A percentile compares a stretch with the other conserved stretches of the same genome.
Evolutionary conservation across 2,329 filamentous ascomycete genomes (phyloP).

Genomic region (Xylaria sp.): DNA sequence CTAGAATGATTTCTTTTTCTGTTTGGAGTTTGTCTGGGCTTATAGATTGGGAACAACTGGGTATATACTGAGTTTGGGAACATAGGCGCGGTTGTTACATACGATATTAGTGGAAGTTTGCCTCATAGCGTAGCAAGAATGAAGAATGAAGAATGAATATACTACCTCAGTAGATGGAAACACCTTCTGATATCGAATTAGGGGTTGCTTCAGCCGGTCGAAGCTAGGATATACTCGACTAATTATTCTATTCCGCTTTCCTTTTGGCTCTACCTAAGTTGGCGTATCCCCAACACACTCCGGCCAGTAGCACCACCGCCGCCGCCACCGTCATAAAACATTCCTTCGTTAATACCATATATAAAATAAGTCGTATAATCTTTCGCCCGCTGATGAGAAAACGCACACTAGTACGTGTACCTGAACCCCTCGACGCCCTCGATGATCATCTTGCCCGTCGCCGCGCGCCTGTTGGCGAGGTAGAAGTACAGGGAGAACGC

Average conservation of each 20-base stretch:
- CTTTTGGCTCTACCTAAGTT: not conserved
- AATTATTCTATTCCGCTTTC: not conserved
- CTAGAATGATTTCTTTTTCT: not conserved
- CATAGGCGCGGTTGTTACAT: not conserved
- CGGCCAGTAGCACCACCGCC: not conserved
- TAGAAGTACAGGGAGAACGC: conserved; percentile 58
- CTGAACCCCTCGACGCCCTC: conserved; percentile 47
- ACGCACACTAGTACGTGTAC: conserved; percentile 31
- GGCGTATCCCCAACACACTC: not conserved
- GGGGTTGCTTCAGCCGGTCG: not conserved
- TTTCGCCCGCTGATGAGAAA: no score
- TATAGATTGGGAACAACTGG: not conserved
- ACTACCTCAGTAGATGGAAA: not conserved
- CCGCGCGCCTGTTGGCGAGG: conserved; percentile 52
- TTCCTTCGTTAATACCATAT: not conserved
- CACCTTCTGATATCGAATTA: not conserved
- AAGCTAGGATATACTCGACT: no score
- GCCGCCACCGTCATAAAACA: not conserved
- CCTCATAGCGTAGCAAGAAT: not conserved
- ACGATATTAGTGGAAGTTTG: not conserved
- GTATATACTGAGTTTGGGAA: not conserved
- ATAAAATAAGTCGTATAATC: no score
- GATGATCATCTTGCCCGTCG: conserved; percentile 49
- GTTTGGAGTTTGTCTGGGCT: not conserved
- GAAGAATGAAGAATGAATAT: no score